A percentile compares a stretch with the other conserved stretches of the same genome.
Conservation (phyloP, 2,329 filamentous ascomycete species). For the Aureobasidium melanogenum region DNA sequence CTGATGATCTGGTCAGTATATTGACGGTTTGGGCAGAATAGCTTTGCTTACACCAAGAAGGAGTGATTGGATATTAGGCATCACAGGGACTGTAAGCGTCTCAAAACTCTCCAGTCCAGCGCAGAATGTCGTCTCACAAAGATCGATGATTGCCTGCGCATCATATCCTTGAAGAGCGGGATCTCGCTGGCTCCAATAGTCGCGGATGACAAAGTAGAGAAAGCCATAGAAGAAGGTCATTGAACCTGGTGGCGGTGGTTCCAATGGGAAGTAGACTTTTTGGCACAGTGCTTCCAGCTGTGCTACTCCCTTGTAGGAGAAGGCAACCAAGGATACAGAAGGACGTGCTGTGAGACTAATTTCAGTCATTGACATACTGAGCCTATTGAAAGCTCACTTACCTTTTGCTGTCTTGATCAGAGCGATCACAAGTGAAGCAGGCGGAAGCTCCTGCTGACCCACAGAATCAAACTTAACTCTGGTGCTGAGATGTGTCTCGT, state of each 20-base stretch:
- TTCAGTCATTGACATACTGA: not conserved
- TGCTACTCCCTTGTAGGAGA: not conserved
- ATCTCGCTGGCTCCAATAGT: conserved; percentile 9
- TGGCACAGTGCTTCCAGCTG: conserved; percentile 11
- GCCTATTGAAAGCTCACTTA: not conserved
- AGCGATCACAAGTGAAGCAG: conserved; percentile 5
- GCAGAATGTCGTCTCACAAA: conserved; percentile 13
- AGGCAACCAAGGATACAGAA: conserved; percentile 7
- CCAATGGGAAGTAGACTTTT: conserved; percentile 11
- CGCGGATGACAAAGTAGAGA: conserved; percentile 11
- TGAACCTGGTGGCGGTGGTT: conserved; percentile 4
- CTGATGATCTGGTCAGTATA: not conserved
- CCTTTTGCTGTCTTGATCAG: conserved; percentile 12
- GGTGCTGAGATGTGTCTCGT: conserved; percentile 11
- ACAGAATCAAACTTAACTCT: not conserved
- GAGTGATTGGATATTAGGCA: conserved; percentile 8
- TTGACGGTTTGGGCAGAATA: no score
- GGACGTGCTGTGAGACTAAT: not conserved
- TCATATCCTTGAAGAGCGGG: not conserved
- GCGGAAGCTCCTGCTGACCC: conserved; percentile 3
- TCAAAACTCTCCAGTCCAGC: conserved; percentile 10
- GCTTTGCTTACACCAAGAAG: conserved; percentile 7
- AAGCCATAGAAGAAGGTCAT: conserved; percentile 12
- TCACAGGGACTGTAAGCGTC: conserved; percentile 9
- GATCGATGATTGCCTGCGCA: not conserved